phyloP scores from a whole-genome alignment of 257 asterid species.

The Solanum virginianum region DNA sequence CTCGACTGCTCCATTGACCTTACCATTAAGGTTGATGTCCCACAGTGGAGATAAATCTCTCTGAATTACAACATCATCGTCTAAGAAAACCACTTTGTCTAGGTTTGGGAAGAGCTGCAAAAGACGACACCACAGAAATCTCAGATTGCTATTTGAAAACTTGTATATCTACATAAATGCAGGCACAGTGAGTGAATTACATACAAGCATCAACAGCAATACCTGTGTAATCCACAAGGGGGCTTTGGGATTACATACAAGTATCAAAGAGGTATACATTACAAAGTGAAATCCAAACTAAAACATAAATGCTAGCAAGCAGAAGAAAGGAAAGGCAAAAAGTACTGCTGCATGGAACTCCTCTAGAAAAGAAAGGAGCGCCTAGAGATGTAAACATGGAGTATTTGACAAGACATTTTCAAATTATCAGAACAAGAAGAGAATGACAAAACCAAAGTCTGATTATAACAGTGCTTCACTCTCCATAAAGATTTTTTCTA shows the following conservation, averaged over 20 bases:
- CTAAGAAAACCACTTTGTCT: constrained; percentile 94
- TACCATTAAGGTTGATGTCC: constrained; percentile 78
- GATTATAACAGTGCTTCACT: background rate
- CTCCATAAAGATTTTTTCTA: background rate
- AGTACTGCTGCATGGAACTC: background rate
- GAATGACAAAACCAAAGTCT: background rate
- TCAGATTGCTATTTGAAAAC: constrained; percentile 3
- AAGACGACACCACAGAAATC: constrained; percentile 7
- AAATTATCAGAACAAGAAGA: background rate
- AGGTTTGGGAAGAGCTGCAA: constrained; percentile 96
- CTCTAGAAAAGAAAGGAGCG: background rate
- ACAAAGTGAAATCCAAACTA: background rate
- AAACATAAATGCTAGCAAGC: background rate
- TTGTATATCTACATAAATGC: background rate
- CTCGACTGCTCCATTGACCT: constrained; percentile 98
- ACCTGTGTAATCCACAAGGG: background rate
- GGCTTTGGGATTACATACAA: background rate
- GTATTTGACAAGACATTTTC: background rate
- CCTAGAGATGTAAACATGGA: background rate
- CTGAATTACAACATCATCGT: constrained; percentile 92
- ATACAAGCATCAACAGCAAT: background rate
- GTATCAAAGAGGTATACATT: background rate
- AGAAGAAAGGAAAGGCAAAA: background rate
- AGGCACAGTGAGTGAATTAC: background rate
- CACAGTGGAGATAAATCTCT: constrained; percentile 86